phyloP scores from a whole-genome alignment of 2,329 filamentous ascomycete genomes.

The Lachnellula hyalina region DNA sequence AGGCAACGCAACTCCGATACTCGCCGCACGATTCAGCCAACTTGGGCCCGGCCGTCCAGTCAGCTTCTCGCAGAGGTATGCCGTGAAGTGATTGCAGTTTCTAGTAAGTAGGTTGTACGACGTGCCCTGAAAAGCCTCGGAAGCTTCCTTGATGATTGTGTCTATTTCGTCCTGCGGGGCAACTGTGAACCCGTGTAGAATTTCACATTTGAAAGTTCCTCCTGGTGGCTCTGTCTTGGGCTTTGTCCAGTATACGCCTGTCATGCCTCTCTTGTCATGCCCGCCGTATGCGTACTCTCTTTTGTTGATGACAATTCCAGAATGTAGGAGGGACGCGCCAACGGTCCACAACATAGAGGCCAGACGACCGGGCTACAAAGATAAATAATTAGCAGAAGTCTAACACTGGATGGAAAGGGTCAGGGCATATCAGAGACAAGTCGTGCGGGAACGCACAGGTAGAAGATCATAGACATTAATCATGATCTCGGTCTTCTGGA shows the following conservation, averaged over 20 bases:
- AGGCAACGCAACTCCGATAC: slow-evolving; percentile 72
- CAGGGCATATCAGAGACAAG: not conserved
- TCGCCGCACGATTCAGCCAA: slow-evolving; percentile 82
- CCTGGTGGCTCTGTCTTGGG: slow-evolving; percentile 69
- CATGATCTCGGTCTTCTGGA: slow-evolving; percentile 66
- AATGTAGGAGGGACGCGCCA: slow-evolving; percentile 73
- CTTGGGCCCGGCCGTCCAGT: slow-evolving; percentile 64
- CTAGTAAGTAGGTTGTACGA: slow-evolving; percentile 76
- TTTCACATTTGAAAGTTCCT: slow-evolving; percentile 67
- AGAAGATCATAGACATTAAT: slow-evolving; percentile 77
- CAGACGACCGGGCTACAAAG: slow-evolving; percentile 59
- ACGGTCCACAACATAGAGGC: slow-evolving; percentile 74
- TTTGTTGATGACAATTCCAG: slow-evolving; percentile 74
- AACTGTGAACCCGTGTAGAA: slow-evolving; percentile 76
- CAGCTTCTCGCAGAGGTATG: slow-evolving; percentile 66
- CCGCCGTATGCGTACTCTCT: slow-evolving; percentile 83
- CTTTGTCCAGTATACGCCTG: slow-evolving; percentile 79
- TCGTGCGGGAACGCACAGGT: slow-evolving; percentile 44
- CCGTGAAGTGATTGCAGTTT: slow-evolving; percentile 89
- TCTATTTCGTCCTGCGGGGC: slow-evolving; percentile 65
- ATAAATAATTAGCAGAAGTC: slow-evolving; percentile 6
- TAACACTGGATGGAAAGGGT: not conserved
- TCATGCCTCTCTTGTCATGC: slow-evolving; percentile 64
- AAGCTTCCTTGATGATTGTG: slow-evolving; percentile 60
- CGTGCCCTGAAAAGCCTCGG: slow-evolving; percentile 67